Conservation (phyloP, 768 basidiomycete species). For the Kwoniella europaea region DNA sequence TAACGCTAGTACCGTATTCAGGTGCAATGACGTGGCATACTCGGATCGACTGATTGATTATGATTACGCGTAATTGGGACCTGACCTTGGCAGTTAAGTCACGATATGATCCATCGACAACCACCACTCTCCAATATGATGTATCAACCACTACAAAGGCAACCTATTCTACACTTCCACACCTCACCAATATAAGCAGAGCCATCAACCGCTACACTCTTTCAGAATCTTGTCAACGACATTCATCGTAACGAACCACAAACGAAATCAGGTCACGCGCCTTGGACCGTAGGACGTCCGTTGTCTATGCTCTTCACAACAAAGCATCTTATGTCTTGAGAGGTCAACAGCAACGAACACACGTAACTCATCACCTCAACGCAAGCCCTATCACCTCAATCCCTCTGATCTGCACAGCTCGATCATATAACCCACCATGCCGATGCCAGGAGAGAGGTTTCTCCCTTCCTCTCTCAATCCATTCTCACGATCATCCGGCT, state of each 20-base stretch:
- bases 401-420: background rate
- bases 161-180: no score
- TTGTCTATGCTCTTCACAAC: background rate
- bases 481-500: constrained; percentile 4
- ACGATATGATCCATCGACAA: no score
- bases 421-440: constrained; percentile 7
- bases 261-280: no score
- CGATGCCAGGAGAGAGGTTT: constrained; percentile 25
- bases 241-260: no score
- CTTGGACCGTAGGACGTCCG: background rate
- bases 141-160: no score
- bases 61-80: no score
- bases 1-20: no score
- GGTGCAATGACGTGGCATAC: no score
- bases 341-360: background rate
- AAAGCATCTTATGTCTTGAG: background rate
- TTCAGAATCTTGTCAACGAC: background rate
- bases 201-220: background rate
- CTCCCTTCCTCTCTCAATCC: constrained; percentile 20
- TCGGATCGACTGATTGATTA: no score
- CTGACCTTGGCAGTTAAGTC: no score
- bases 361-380: no score
- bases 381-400: background rate
- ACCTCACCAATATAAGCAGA: background rate
- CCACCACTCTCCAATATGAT: no score